A percentile compares a stretch with the other conserved stretches of the same genome.
phyloP scores from a whole-genome alignment of 495 filamentous ascomycete genomes.

The Tricharina praecox region DNA sequence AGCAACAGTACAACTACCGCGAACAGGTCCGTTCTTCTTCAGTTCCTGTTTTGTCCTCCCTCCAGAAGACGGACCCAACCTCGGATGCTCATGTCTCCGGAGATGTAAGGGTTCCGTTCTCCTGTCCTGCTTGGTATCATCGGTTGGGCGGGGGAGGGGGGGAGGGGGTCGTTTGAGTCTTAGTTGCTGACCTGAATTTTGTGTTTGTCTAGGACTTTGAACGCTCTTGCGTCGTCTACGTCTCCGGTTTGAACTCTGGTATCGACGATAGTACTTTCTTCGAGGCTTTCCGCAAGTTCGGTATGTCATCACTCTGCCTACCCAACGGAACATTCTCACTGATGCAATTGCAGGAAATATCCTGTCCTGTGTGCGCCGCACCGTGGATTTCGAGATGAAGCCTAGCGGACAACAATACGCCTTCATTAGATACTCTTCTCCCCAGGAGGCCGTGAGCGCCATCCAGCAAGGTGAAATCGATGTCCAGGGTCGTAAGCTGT shows the following conservation, averaged over 20 bases:
- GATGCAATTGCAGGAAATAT: not conserved
- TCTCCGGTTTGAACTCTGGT: constrained; percentile 14
- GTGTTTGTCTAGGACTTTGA: constrained; percentile 5
- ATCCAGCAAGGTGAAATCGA: constrained; percentile 18
- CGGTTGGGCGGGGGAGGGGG: too few species aligned
- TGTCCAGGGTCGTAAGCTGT: constrained; percentile 22
- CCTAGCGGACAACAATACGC: constrained; percentile 16
- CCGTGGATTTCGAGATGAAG: not conserved
- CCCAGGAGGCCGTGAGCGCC: constrained; percentile 22
- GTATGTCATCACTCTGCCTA: constrained; percentile 7
- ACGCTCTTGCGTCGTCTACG: constrained; percentile 21
- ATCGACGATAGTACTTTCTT: constrained; percentile 17
- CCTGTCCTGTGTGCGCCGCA: not conserved
- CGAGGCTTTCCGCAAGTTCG: constrained; percentile 24
- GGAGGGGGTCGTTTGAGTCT: too few species aligned
- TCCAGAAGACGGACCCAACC: not conserved
- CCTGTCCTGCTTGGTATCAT: not conserved
- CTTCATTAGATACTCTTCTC: constrained; percentile 21
- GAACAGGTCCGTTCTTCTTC: too few species aligned
- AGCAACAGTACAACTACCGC: too few species aligned
- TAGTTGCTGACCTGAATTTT: not conserved
- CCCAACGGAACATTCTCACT: not conserved
- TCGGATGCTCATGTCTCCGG: not conserved
- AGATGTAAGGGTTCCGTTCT: constrained; percentile 11
- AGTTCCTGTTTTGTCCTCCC: too few species aligned